Evolutionary conservation across 148 eudicot species (phyloP).

Genomic region (Rhododendron williamsianum): DNA sequence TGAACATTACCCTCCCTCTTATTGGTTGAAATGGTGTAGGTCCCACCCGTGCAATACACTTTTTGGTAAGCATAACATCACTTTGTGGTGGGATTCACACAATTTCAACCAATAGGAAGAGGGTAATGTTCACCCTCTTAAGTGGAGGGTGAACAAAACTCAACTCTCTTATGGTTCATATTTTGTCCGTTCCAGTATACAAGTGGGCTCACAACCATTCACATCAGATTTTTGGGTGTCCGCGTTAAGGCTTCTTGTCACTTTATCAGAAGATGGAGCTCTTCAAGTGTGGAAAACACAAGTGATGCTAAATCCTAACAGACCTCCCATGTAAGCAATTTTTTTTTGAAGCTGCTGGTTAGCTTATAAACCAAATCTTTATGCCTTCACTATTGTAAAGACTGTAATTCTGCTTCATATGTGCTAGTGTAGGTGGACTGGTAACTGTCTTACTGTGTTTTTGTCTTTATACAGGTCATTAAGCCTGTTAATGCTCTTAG

Average conservation of each 20-base stretch:
- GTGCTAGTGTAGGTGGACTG: background rate
- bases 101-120: no score
- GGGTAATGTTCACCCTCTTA: no score
- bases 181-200: constrained; percentile 53
- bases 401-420: background rate
- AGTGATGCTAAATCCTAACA: constrained; percentile 63
- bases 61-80: no score
- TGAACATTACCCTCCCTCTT: no score
- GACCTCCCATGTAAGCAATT: constrained; percentile 75
- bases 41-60: no score
- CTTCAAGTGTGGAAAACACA: constrained; percentile 94
- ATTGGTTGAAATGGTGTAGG: no score
- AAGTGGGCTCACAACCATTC: constrained; percentile 96
- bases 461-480: background rate
- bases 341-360: constrained; percentile 95
- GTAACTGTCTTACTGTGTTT: background rate
- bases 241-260: constrained; percentile 59
- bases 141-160: no score
- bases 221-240: constrained; percentile 88
- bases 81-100: no score
- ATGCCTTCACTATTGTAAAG: background rate
- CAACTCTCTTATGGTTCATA: constrained; percentile 4
- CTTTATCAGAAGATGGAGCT: constrained; percentile 80
- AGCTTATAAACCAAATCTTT: constrained; percentile 21
- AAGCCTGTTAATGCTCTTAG: constrained; percentile 1